Evolutionary conservation across 768 basidiomycete species (phyloP), one percentile per base, ranked within the genome.

Genomic region (Amanita polypyramis): DNA sequence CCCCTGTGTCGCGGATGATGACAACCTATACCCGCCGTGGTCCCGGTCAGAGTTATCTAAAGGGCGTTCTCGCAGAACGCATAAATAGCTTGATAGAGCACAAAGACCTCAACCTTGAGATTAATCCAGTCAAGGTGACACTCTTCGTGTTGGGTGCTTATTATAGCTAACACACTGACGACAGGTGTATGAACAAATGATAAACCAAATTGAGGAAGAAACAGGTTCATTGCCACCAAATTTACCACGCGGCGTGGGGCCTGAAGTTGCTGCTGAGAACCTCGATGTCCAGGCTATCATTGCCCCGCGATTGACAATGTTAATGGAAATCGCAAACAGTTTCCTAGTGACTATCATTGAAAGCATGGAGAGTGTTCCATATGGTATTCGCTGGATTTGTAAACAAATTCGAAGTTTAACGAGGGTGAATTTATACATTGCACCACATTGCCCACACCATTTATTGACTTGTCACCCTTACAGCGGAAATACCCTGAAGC

Each of bases 1-100:
- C 96, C 43, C 96, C 96, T 40, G 96, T 99, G 19, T 97, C 93
- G 42, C 85, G 96, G 33, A 99, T 99, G 96, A 99, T 99, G 96
- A 99, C 96, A 38, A 98, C 96, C 15, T 99, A 99, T 67, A 98
- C 96, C 45, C 88, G 96, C 51, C 86, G 96, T 47, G 96, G 96
- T 50, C 96, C 96, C 1, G 96, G 96, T 49, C 96, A 98, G 66
- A 93, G 91, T 58, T 99, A 98, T 65, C 80, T 99, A 54, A 99
- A 99, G 74, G 85, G 86, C 53, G 94, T 98, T 23, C 75, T 99
- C 40, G 94, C 96, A 20, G 96, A 99, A 61, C 82, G 95, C 54
- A 98, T 99, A 67, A 98, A 99, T 68, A 92, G 90, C 58, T 72
- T 99, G 55, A 98, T 99, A 58, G 96, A 99, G 64, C 96, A 98